Evolutionary conservation across 192 early-diverging fungal species (phyloP).

Genomic region (Allomyces arbusculus): DNA sequence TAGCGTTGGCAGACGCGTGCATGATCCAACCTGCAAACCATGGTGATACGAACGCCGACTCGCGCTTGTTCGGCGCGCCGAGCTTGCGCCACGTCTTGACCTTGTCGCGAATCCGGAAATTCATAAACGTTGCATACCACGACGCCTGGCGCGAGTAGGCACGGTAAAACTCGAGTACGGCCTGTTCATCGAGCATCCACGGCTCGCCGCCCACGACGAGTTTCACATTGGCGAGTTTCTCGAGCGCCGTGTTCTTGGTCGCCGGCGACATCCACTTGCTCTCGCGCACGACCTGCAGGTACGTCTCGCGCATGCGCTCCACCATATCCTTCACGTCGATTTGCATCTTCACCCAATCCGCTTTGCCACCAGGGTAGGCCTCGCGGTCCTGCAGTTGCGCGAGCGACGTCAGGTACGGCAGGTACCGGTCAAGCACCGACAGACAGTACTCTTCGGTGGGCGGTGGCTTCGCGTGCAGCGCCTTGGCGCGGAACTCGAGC

Average conservation of each 20-base stretch:
- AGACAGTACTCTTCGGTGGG: background rate
- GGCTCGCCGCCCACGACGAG: background rate
- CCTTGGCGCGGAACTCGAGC: background rate
- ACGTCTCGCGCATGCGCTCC: background rate
- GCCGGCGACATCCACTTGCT: background rate
- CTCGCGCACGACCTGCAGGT: background rate
- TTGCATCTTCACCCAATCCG: no score
- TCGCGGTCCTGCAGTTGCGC: background rate
- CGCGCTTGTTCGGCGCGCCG: background rate
- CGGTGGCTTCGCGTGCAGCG: background rate
- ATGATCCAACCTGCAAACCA: background rate
- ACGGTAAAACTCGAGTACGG: background rate
- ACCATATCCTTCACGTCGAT: background rate
- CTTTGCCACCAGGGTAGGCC: no score
- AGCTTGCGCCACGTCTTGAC: background rate
- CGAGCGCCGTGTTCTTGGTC: background rate
- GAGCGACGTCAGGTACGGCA: background rate
- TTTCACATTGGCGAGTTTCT: background rate
- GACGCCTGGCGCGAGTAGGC: background rate
- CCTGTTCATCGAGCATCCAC: background rate
- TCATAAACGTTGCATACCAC: background rate
- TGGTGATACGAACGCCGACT: background rate
- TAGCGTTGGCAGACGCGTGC: no score
- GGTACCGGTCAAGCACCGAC: background rate
- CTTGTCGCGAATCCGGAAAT: background rate